Conservation (phyloP, 225 moss, liverwort and hornwort species). For the Pseudoscleropodium purum region DNA sequence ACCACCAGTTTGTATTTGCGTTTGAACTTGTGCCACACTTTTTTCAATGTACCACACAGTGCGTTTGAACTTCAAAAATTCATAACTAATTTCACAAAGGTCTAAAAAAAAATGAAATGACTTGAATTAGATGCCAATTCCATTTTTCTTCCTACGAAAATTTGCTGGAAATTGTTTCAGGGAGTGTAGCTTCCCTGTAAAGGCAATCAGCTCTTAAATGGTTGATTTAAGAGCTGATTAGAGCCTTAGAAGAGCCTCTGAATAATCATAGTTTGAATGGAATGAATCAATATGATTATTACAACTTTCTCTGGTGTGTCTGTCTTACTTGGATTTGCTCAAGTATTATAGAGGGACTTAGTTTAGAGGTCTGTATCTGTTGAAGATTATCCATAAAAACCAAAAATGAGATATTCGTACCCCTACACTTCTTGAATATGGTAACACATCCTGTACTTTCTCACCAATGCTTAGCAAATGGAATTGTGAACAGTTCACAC, state of each 20-base stretch:
- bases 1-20: too few species aligned
- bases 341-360: background rate
- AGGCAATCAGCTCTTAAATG: too few species aligned
- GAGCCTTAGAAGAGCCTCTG: background rate
- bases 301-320: background rate
- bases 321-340: background rate
- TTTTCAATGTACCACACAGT: too few species aligned
- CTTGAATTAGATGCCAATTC: too few species aligned
- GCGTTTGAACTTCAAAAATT: too few species aligned
- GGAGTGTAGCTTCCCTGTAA: too few species aligned
- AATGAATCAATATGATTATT: background rate
- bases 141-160: too few species aligned
- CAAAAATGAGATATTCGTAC: background rate
- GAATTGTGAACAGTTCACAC: background rate
- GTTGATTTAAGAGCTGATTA: too few species aligned
- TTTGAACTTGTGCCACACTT: too few species aligned
- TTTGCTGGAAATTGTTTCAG: too few species aligned
- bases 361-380: background rate
- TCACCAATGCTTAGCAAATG: background rate
- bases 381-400: background rate
- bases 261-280: background rate
- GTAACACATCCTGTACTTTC: background rate
- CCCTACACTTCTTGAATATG: background rate
- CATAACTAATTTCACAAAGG: too few species aligned
- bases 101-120: too few species aligned